Evolutionary conservation across 2,329 filamentous ascomycete species (phyloP).

Genomic region (Fonsecaea nubica): DNA sequence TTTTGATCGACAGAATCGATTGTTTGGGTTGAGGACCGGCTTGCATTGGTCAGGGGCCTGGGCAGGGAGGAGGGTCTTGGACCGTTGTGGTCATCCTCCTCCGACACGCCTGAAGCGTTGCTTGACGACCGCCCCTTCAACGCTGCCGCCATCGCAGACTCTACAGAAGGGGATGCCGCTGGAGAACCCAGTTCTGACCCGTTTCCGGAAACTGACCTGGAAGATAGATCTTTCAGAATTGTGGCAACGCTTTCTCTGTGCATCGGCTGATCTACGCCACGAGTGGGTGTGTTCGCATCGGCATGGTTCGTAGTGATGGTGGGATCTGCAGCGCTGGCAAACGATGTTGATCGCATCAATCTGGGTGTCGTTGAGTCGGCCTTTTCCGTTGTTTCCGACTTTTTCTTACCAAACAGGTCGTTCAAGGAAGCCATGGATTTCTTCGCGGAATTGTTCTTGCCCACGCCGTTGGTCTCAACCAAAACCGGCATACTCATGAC

Average conservation of each 20-base stretch:
- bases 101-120: conserved; percentile 59
- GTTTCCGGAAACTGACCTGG: conserved; percentile 59
- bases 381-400: conserved; percentile 39
- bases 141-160: conserved; percentile 46
- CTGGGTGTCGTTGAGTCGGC: conserved; percentile 51
- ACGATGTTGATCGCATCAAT: conserved; percentile 66
- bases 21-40: conserved; percentile 26
- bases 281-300: conserved; percentile 69
- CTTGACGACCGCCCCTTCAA: conserved; percentile 51
- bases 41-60: conserved; percentile 38
- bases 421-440: conserved; percentile 35
- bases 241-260: conserved; percentile 65
- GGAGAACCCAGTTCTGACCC: conserved; percentile 59
- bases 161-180: conserved; percentile 51
- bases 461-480: conserved; percentile 49
- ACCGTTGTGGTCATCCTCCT: conserved; percentile 39
- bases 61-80: conserved; percentile 39
- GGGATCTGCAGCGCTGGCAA: conserved; percentile 68
- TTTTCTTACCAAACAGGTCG: conserved; percentile 37
- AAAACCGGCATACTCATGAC: conserved; percentile 47
- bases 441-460: conserved; percentile 48
- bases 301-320: conserved; percentile 71
- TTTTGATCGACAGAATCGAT: conserved; percentile 37
- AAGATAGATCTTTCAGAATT: conserved; percentile 71
- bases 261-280: conserved; percentile 62